Evolutionary conservation across 148 eudicot species (phyloP).

Genomic region (Vaccinium myrtillus): DNA sequence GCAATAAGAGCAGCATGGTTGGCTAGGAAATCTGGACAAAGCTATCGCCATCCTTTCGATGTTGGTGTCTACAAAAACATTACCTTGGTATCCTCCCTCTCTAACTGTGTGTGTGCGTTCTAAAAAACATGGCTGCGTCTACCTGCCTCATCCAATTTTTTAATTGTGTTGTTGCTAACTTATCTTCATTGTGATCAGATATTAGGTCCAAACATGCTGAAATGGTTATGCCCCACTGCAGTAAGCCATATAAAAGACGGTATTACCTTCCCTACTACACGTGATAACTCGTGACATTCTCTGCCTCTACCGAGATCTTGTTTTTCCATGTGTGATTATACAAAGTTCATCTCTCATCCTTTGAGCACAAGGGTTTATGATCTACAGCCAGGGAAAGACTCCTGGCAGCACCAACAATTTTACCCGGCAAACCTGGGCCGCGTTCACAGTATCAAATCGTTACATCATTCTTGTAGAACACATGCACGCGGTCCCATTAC

Average conservation of each 20-base stretch:
- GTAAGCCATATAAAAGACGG: slow-evolving; percentile 62
- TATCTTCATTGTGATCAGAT: slow-evolving; percentile 33
- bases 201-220: slow-evolving; percentile 61
- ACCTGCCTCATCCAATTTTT: neutral
- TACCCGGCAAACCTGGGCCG: neutral
- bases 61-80: slow-evolving; percentile 61
- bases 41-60: slow-evolving; percentile 56
- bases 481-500: neutral
- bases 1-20: slow-evolving; percentile 57
- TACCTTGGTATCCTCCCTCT: slow-evolving; percentile 38
- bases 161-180: neutral
- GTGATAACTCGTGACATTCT: slow-evolving; percentile 36
- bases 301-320: neutral
- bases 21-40: slow-evolving; percentile 63
- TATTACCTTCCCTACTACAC: slow-evolving; percentile 48
- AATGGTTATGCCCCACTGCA: slow-evolving; percentile 63
- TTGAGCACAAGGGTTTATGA: neutral
- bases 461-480: neutral
- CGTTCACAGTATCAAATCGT: neutral
- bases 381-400: neutral
- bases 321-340: neutral
- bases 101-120: neutral
- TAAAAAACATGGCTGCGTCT: neutral
- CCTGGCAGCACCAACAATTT: neutral
- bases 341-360: neutral